Evolutionary conservation across 1,284 basidiomycete genomes (phyloP).

Genomic region (Tylopilus sp.): DNA sequence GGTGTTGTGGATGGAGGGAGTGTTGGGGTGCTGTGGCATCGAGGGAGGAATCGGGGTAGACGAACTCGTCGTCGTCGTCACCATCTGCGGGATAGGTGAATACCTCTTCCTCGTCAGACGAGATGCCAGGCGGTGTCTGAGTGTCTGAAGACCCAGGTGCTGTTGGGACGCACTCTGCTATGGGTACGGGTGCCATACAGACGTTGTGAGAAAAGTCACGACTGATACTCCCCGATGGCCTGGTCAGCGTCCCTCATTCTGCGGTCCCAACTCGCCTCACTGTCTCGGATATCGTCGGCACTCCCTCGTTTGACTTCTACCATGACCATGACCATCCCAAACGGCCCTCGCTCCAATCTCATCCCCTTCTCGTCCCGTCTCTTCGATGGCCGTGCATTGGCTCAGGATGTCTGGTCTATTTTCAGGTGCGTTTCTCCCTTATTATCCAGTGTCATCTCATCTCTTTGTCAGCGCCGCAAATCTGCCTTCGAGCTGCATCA

Average conservation of each 20-base stretch:
- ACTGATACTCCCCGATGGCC: too few relatives aligned
- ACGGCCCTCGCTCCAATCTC: constrained; percentile 43
- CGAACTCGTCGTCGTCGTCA: constrained; percentile 35
- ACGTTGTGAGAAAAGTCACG: too few relatives aligned
- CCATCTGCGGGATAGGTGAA: constrained; percentile 31
- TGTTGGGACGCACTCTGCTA: too few relatives aligned
- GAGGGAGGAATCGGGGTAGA: constrained; percentile 41
- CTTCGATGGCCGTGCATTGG: constrained; percentile 68
- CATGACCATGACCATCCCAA: neutral
- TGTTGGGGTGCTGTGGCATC: constrained; percentile 2
- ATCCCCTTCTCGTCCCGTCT: constrained; percentile 67
- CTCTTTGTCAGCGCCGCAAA: constrained; percentile 66
- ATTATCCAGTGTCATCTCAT: constrained; percentile 2
- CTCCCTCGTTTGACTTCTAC: neutral
- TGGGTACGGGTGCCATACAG: too few relatives aligned
- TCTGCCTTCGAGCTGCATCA: constrained; percentile 83
- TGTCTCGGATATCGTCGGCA: neutral
- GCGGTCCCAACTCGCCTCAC: neutral
- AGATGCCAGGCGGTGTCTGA: constrained; percentile 15
- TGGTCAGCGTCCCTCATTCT: too few relatives aligned
- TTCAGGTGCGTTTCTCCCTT: constrained; percentile 66
- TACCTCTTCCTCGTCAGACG: constrained; percentile 27
- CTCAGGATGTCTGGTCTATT: constrained; percentile 88
- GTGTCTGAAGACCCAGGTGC: constrained; percentile 25
- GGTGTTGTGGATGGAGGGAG: too few relatives aligned